phyloP scores from a whole-genome alignment of 257 asterid genomes.

The Nyctanthes arbortristis region DNA sequence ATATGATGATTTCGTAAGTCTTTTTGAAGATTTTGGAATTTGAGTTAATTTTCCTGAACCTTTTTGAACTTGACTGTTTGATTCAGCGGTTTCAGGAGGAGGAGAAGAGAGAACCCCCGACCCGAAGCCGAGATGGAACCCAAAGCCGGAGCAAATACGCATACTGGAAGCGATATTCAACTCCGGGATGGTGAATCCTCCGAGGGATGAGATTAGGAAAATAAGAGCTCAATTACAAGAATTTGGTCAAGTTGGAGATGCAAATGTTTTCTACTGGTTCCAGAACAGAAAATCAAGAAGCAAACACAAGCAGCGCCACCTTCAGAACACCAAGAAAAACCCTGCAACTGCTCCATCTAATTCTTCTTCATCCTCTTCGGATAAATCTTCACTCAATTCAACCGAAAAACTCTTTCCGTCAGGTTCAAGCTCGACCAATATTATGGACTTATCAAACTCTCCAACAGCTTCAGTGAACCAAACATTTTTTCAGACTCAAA shows the following conservation, averaged over 20 bases:
- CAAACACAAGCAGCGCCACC: constrained; percentile 86
- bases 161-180: constrained; percentile 89
- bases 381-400: constrained; percentile 54
- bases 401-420: constrained; percentile 44
- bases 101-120: constrained; percentile 83
- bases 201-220: constrained; percentile 80
- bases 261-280: constrained; percentile 97
- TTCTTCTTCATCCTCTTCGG: constrained; percentile 65
- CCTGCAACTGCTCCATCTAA: constrained; percentile 22
- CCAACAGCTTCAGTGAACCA: constrained; percentile 85
- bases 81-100: constrained; percentile 31
- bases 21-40: not conserved
- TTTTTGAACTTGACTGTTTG: not conserved
- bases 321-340: constrained; percentile 39
- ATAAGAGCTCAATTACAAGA: constrained; percentile 89
- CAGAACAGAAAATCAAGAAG: constrained; percentile 93
- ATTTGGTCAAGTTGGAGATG: constrained; percentile 94
- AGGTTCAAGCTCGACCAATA: constrained; percentile 26
- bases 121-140: constrained; percentile 97
- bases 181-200: constrained; percentile 98
- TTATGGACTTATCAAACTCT: constrained; percentile 42
- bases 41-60: too few species aligned
- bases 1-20: too few species aligned
- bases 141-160: constrained; percentile 89
- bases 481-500: constrained; percentile 36